Percentiles rank a stretch among this genome's conserved stretches.
phyloP scores from a whole-genome alignment of 495 filamentous ascomycete genomes.

The Hypoxylon intermedium region DNA sequence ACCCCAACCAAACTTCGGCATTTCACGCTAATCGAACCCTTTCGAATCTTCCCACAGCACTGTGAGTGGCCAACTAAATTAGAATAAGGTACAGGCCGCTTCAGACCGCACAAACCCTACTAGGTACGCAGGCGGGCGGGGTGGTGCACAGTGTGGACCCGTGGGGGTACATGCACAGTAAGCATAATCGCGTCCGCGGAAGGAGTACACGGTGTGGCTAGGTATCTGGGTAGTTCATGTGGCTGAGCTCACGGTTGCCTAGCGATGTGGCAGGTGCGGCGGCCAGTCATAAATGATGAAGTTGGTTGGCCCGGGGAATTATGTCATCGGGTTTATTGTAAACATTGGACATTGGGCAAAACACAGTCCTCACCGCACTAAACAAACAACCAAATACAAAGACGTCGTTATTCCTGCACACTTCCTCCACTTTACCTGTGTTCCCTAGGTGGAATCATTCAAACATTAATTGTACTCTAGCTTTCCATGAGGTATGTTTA shows the following conservation, averaged over 20 bases:
- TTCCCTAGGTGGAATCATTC: background rate
- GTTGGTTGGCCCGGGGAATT: constrained; percentile 40
- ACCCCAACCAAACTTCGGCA: constrained; percentile 5
- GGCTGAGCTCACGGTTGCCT: background rate
- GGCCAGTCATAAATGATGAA: background rate
- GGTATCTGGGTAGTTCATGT: background rate
- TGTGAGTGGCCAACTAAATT: background rate
- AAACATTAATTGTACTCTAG: background rate
- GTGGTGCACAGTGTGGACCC: background rate
- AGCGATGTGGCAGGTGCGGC: background rate
- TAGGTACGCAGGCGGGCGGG: too few relatives aligned
- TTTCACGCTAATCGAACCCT: constrained; percentile 10
- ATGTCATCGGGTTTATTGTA: constrained; percentile 32
- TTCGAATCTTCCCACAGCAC: constrained; percentile 5
- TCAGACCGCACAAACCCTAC: too few relatives aligned
- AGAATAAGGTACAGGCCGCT: too few relatives aligned
- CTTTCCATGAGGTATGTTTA: constrained; percentile 31
- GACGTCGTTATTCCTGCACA: background rate
- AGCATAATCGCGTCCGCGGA: too few relatives aligned
- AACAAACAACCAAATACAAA: constrained; percentile 15
- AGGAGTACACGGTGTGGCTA: background rate
- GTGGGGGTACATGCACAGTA: background rate
- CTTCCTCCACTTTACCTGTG: background rate
- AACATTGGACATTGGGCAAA: constrained; percentile 9
- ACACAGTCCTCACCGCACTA: background rate